phyloP scores from a whole-genome alignment of 371 early-diverging fungal species.

The Circinella minor region DNA sequence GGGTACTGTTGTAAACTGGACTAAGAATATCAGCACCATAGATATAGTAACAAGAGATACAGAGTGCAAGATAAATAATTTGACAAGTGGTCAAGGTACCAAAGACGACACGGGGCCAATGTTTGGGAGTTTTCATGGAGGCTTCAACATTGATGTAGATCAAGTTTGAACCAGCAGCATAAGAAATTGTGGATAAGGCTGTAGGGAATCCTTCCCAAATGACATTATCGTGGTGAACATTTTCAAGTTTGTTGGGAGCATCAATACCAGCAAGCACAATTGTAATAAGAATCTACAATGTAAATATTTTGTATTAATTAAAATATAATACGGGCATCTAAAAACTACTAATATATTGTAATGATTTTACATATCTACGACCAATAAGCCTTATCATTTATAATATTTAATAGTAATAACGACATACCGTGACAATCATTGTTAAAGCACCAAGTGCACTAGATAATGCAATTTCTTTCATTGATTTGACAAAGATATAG shows the following conservation, averaged over 20 bases:
- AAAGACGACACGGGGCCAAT: conserved; percentile 73
- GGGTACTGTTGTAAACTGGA: conserved; percentile 80
- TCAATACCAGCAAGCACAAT: conserved; percentile 43
- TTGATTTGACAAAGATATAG: conserved; percentile 55
- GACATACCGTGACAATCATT: conserved; percentile 40
- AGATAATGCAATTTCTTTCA: conserved; percentile 66
- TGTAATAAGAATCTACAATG: conserved; percentile 27
- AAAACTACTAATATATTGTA: too few relatives aligned
- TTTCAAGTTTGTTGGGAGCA: conserved; percentile 10
- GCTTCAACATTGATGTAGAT: conserved; percentile 85
- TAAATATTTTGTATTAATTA: too few relatives aligned
- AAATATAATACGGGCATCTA: too few relatives aligned
- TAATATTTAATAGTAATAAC: neutral
- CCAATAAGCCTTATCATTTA: too few relatives aligned
- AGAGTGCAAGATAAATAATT: conserved; percentile 74
- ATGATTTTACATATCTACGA: neutral
- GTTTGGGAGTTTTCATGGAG: conserved; percentile 76
- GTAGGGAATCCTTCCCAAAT: conserved; percentile 61
- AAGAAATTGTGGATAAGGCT: conserved; percentile 69
- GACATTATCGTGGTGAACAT: conserved; percentile 42
- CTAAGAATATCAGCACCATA: conserved; percentile 74
- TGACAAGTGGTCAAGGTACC: conserved; percentile 74
- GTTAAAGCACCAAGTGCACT: conserved; percentile 63
- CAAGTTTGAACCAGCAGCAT: conserved; percentile 81
- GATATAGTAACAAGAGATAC: conserved; percentile 77